phyloP scores from a whole-genome alignment of 352 stramenopile species.

The Saprolegnia parasitica region DNA sequence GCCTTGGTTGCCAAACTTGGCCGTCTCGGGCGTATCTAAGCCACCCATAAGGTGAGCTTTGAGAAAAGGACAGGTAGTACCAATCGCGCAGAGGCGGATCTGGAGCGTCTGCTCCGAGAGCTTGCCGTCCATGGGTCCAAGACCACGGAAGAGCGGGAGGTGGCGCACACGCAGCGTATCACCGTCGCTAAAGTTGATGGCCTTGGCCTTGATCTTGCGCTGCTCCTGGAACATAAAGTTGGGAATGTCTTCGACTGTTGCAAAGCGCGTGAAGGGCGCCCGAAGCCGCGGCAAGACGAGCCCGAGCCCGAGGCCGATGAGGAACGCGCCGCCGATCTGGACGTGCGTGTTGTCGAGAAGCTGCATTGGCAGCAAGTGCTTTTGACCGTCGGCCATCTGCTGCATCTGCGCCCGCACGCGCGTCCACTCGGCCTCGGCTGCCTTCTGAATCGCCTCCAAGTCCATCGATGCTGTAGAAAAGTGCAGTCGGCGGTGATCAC shows the following conservation, averaged over 20 bases:
- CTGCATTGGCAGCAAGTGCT: neutral
- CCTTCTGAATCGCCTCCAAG: neutral
- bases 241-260: constrained; percentile 73
- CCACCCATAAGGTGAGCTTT: neutral
- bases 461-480: too few relatives aligned
- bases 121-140: constrained; percentile 47
- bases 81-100: constrained; percentile 74
- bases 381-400: neutral
- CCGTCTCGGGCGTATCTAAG: constrained; percentile 72
- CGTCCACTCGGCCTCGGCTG: neutral
- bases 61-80: constrained; percentile 31
- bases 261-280: constrained; percentile 66
- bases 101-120: constrained; percentile 74
- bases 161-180: constrained; percentile 78
- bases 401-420: neutral
- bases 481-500: too few relatives aligned
- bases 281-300: constrained; percentile 51
- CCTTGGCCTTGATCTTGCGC: constrained; percentile 42
- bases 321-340: constrained; percentile 47
- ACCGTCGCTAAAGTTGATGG: constrained; percentile 63
- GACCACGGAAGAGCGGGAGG: constrained; percentile 43
- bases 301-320: constrained; percentile 47
- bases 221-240: constrained; percentile 63
- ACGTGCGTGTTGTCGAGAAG: constrained; percentile 25
- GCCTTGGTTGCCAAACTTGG: constrained; percentile 71